Conservation (phyloP, 163 green algal species). For the Prototheca wickerhamii region DNA sequence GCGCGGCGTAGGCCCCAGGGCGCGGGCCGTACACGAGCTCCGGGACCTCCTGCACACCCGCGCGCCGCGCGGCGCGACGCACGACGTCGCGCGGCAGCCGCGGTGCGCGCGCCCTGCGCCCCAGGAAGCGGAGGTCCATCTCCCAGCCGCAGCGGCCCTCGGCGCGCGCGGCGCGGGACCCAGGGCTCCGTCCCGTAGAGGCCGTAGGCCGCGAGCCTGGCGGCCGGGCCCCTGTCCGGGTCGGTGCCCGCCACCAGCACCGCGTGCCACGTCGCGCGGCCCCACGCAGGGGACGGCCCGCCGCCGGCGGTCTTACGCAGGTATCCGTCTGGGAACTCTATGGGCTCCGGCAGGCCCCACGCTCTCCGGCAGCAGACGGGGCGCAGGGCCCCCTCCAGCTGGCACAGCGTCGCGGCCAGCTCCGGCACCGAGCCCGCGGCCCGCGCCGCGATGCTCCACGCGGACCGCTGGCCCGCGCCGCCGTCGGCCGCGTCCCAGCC, state of each 20-base stretch:
- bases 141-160: slow-evolving; percentile 10
- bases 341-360: background rate
- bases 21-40: slow-evolving; percentile 28
- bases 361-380: slow-evolving; percentile 1
- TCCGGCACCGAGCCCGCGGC: slow-evolving; percentile 9
- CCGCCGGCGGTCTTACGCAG: too few relatives aligned
- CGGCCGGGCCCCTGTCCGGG: background rate
- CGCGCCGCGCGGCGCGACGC: slow-evolving; percentile 8
- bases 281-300: too few relatives aligned
- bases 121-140: background rate
- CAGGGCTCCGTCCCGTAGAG: slow-evolving; percentile 1
- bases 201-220: background rate
- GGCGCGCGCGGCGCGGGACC: slow-evolving; percentile 1
- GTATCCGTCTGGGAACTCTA: too few relatives aligned
- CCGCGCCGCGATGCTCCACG: slow-evolving; percentile 27
- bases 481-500: slow-evolving; percentile 35
- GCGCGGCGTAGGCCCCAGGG: slow-evolving; percentile 7
- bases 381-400: slow-evolving; percentile 32
- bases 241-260: background rate
- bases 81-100: slow-evolving; percentile 1
- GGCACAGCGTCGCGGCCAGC: slow-evolving; percentile 17
- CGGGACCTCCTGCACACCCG: slow-evolving; percentile 14
- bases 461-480: slow-evolving; percentile 20
- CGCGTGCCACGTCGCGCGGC: background rate
- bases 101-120: background rate